A percentile compares a stretch with the other conserved stretches of the same genome.
phyloP scores from a whole-genome alignment of 805 yeast species.

The Sungouiella blattae region DNA sequence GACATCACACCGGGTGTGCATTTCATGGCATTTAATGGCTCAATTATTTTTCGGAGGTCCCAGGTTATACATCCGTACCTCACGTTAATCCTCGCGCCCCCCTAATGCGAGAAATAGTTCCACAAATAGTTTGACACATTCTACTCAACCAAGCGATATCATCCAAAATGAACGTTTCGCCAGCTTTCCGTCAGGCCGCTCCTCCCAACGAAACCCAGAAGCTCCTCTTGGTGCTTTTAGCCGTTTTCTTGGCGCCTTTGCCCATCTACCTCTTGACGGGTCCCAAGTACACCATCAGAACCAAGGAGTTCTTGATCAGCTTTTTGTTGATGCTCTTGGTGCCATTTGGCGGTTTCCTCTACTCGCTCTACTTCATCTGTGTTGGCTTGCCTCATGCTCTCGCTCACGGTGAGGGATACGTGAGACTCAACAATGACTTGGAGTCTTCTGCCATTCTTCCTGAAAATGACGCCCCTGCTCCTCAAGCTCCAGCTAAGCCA shows the following conservation, averaged over 20 bases:
- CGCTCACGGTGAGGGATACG: conserved; percentile 16
- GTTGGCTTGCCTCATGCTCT: conserved; percentile 18
- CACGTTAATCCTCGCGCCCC: too few relatives aligned
- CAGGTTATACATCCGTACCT: too few relatives aligned
- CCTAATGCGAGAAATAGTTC: too few relatives aligned
- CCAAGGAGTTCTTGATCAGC: conserved; percentile 31
- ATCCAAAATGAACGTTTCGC: conserved; percentile 8
- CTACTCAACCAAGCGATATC: too few relatives aligned
- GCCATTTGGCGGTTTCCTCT: conserved; percentile 28
- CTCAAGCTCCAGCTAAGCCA: not conserved
- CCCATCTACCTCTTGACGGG: conserved; percentile 30
- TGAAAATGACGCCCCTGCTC: not conserved
- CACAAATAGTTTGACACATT: too few relatives aligned
- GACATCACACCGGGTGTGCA: too few relatives aligned
- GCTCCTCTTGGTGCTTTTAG: conserved; percentile 27
- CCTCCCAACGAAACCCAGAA: conserved; percentile 17
- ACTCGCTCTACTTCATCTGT: conserved; percentile 27
- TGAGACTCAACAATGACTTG: conserved; percentile 20
- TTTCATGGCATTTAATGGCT: too few relatives aligned
- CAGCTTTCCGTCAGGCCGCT: conserved; percentile 7
- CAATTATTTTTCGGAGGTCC: too few relatives aligned
- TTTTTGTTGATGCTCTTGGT: conserved; percentile 31
- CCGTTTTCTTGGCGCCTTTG: conserved; percentile 36
- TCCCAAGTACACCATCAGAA: conserved; percentile 26
- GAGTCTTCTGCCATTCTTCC: not conserved